Evolutionary conservation across 1,284 basidiomycete species (phyloP), one percentile per base, ranked within the genome.

Genomic region (Coriolopsis trogii): DNA sequence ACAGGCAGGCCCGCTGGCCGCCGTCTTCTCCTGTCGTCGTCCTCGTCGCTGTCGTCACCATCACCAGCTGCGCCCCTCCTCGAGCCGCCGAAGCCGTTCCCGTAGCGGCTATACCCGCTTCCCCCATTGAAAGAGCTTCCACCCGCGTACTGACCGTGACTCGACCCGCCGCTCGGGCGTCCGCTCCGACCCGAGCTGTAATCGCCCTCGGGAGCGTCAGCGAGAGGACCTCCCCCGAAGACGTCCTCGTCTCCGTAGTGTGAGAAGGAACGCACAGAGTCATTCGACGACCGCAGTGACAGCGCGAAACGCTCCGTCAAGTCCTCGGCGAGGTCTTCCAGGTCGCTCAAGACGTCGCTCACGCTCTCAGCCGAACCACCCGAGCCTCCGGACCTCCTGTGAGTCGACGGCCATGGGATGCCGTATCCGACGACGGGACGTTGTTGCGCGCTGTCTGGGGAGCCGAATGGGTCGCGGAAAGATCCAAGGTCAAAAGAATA

Each of bases 11-110:
- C 50, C 29, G 57, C 26, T 12, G 59, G 59, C 16, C 67, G 62
- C 43, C 67, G 61, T 61, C 66, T 64, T 13, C 69, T 62, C n/a
- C n/a, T n/a, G n/a, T n/a, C n/a, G n/a, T n/a, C n/a, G 48, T 71
- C 67, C 43, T 72, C 71, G 3, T 71, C 70, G 43, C 49, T 51
- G 36, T 73, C 74, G 33, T 72, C 61, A 13, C 60, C 64, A 28
- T 51, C 45, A 16, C 61, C 63, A 8, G 62, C 60, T 26, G 56
- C 55, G 20, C 53, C 52, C 1, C 60, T 68, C 9, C 71, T 69
- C 39, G 63, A 65, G 3, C 65, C 62, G 28, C 63, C 60, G 26
- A 31, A 23, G 18, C 65, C 59, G n/a, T 53, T 53, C 28, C 63
- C 26, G 24, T 59, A 53, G 25, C 43, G 60, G 28, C 36, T 38